Percentiles rank a stretch among this genome's conserved stretches.
Evolutionary conservation across 805 yeast species (phyloP).

Genomic region (Nakazawaea laoshanensis): DNA sequence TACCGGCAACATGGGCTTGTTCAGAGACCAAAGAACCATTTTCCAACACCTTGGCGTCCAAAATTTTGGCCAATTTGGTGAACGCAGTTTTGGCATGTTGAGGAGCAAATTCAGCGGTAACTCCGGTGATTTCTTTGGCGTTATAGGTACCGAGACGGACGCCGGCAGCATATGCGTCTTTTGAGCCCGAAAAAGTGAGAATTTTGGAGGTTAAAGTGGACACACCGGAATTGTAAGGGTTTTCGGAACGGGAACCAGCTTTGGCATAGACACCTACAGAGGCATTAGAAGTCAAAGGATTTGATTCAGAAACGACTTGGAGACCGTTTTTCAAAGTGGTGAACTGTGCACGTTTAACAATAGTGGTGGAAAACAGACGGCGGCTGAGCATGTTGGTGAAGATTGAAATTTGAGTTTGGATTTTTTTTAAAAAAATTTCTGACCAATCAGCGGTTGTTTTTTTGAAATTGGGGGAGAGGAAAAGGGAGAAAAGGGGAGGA

Average conservation of each 20-base stretch:
- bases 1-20: constrained; percentile 36
- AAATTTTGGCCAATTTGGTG: constrained; percentile 36
- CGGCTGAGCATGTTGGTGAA: constrained; percentile 28
- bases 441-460: too few species aligned
- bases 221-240: constrained; percentile 76
- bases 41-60: constrained; percentile 32
- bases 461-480: too few species aligned
- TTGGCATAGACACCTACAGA: constrained; percentile 65
- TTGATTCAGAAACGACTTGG: constrained; percentile 61
- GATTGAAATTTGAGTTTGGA: background rate
- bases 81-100: constrained; percentile 45
- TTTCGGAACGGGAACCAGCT: constrained; percentile 77
- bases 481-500: too few species aligned
- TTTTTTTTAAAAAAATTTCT: background rate
- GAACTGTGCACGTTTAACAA: constrained; percentile 45
- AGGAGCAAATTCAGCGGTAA: constrained; percentile 55
- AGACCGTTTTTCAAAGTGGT: constrained; percentile 71
- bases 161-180: constrained; percentile 38
- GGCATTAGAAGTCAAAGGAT: constrained; percentile 45
- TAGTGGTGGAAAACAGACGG: constrained; percentile 52
- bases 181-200: constrained; percentile 27
- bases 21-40: constrained; percentile 34
- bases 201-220: constrained; percentile 53
- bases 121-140: constrained; percentile 60
- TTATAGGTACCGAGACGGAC: constrained; percentile 45